Evolutionary conservation across 306 rosid species (phyloP), one percentile per base, ranked within the genome.

Genomic region (barrel medic (Medicago truncatula)): DNA sequence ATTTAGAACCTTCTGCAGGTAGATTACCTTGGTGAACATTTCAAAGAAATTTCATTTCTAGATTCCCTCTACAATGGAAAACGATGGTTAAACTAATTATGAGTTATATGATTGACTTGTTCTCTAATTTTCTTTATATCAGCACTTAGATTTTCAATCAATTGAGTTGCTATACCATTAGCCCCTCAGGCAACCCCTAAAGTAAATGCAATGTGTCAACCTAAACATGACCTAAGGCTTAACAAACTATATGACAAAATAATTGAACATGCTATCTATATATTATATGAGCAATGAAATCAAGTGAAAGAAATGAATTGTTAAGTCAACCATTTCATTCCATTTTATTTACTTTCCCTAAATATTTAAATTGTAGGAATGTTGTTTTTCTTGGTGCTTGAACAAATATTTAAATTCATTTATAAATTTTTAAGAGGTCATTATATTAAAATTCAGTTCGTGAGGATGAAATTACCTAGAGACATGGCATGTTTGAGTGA

Each of bases 101-200:
- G 21, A 53, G 17, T 5, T 70, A 28, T 70, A 28, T 54, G 9
- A 44, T 87, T 89, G 86, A 74, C 97, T 89, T 91, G 88, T 44
- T 88, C 87, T 53, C 91, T 78, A 54, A 91, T 91, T 71, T 86
- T 86, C 70, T 88, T 91, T 10, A 88, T 88, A 53, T 87, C 87
- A 39, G 85, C 89, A 75, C 92, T 92, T 75, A 86, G 80, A 76
- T 81, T 86, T 50, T 91, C 87, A 46, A 91, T 85, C 82, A 89
- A 92, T 74, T 91, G 88, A 67, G 87, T 87, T 7, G 87, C 88
- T n/a, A 81, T 87, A 16, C 87, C 83, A 78, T 89, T 89, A 76
- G 89, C 72, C 86, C 89, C 21, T 82, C 86, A 72, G 89, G 92
- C 77, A 89, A 70, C 53, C 92, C 94, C 67, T 83, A 86, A 53